Conservation (phyloP, 805 yeast genomes). For the Candida sithepensis region DNA sequence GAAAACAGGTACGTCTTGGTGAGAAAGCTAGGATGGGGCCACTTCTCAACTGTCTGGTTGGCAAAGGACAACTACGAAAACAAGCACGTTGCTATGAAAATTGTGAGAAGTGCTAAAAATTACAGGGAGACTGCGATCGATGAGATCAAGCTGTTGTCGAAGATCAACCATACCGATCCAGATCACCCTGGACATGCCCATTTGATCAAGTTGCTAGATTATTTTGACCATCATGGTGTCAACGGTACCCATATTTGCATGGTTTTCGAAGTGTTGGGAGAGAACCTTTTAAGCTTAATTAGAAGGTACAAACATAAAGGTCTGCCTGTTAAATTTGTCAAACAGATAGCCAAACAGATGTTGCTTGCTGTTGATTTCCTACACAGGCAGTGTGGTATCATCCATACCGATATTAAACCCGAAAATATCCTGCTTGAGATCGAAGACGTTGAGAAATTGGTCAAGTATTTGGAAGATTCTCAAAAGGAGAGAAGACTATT, state of each 20-base stretch:
- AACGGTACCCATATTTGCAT: constrained; percentile 92
- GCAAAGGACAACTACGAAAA: constrained; percentile 59
- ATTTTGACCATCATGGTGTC: constrained; percentile 82
- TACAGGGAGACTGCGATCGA: constrained; percentile 94
- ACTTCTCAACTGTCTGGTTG: constrained; percentile 93
- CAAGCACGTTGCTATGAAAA: constrained; percentile 87
- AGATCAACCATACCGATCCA: constrained; percentile 57
- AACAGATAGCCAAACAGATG: constrained; percentile 56
- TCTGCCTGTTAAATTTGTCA: constrained; percentile 51
- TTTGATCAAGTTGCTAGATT: constrained; percentile 76
- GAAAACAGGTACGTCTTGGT: constrained; percentile 68
- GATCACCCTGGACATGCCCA: constrained; percentile 79
- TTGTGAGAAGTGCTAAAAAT: constrained; percentile 85
- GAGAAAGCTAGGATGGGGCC: constrained; percentile 98
- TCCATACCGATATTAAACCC: constrained; percentile 76
- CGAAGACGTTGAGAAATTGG: constrained; percentile 49
- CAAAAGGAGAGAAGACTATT: constrained; percentile 34
- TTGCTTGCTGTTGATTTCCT: constrained; percentile 53
- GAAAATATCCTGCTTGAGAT: constrained; percentile 61
- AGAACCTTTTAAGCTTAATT: constrained; percentile 81
- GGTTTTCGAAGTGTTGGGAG: constrained; percentile 98
- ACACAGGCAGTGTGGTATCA: constrained; percentile 60
- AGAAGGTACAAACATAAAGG: constrained; percentile 56
- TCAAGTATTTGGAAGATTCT: constrained; percentile 39
- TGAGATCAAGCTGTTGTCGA: constrained; percentile 77